Evolutionary conservation across 306 rosid species (phyloP), one percentile per base, ranked within the genome.

Genomic region (Lathyrus aphaca): DNA sequence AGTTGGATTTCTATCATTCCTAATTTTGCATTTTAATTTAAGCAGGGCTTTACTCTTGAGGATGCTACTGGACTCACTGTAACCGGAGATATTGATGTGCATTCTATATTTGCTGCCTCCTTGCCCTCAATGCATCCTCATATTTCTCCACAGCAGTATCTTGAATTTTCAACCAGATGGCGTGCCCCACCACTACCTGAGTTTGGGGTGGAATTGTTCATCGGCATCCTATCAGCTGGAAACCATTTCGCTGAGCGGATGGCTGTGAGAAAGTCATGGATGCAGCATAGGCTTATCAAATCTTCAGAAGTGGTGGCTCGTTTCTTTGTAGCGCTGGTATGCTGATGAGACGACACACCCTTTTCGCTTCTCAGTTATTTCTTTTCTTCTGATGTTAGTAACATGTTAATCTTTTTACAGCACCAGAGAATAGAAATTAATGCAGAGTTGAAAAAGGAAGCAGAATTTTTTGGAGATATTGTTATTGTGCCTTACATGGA

Each of bases 261-360:
- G 99, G 97, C 99, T 7, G 88, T 77, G 8, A 87, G 99, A 82
- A 94, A 86, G 82, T 90, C 99, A 45, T 94, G 99, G 99, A 88
- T 90, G 96, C 96, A 87, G 74, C 91, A 94, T 78, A 77, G 39
- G 64, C 87, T 87, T 53, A 80, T 94, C 68, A 81, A 72, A 71
- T 87, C 96, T n/a, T 91, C 95, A 10, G 81, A 73, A 45, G 96
- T 84, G 64, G 92, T 88, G 29, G 93, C 87, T 59, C 99, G 99
- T 58, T 91, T 94, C 79, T 94, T 94, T 64, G 97, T 90, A 48
- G 99, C 99, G 68, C 85, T 89, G 91, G 99, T 94, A 86, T 68
- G 68, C 4, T 21, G 29, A 19, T 71, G 37, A 17, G 69, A 27
- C 40, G 38, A 18, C 29, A 73, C 15, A 19, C n/a, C 42, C 62